Percentiles rank a stretch among this genome's conserved stretches.
Evolutionary conservation across 768 basidiomycete genomes (phyloP).

Genomic region (Daedaleopsis nitida): DNA sequence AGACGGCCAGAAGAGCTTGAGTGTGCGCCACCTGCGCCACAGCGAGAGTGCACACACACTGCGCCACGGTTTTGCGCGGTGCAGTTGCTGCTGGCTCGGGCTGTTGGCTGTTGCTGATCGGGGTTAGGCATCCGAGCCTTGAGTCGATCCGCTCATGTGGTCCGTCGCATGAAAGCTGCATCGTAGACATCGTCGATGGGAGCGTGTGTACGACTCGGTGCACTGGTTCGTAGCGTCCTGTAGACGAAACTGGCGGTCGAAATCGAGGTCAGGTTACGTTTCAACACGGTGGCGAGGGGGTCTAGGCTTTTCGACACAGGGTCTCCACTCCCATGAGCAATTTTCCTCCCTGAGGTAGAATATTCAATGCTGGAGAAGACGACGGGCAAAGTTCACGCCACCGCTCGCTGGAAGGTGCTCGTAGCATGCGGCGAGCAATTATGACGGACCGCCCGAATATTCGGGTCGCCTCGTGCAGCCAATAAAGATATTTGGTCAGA

Average conservation of each 20-base stretch:
- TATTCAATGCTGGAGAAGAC: not conserved
- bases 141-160: constrained; percentile 1
- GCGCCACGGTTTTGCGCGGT: not conserved
- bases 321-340: not conserved
- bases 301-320: not conserved
- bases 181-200: not conserved
- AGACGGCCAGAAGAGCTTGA: not conserved
- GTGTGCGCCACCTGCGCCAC: not conserved
- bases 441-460: not conserved
- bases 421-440: not conserved
- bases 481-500: not conserved
- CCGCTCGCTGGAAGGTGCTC: not conserved
- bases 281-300: not conserved
- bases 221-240: not conserved
- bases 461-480: not conserved
- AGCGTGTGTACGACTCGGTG: not conserved
- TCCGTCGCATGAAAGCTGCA: not conserved
- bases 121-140: not conserved
- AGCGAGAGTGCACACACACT: not conserved
- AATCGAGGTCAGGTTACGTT: not conserved
- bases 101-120: not conserved
- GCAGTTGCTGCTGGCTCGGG: not conserved
- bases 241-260: not conserved
- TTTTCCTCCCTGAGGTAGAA: not conserved
- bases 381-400: not conserved